A percentile compares a stretch with the other conserved stretches of the same genome.
phyloP scores from a whole-genome alignment of 2,329 filamentous ascomycete species.

The Fusarium siculi region DNA sequence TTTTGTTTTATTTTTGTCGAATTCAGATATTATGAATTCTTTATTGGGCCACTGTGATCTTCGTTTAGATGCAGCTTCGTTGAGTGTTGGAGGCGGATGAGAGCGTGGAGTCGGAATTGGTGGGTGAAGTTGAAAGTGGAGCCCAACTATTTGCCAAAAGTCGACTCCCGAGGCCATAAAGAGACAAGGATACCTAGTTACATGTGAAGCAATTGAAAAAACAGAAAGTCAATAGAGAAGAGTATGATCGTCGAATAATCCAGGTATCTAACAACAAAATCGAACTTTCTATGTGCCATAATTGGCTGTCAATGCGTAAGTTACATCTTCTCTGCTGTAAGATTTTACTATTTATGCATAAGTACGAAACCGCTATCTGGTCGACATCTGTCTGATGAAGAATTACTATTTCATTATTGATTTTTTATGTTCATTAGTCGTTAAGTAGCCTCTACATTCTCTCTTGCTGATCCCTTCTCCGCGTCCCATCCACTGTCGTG shows the following conservation, averaged over 20 bases:
- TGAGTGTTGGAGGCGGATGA: background rate
- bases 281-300: background rate
- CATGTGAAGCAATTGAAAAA: background rate
- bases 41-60: background rate
- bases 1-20: constrained; percentile 4
- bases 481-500: constrained; percentile 17
- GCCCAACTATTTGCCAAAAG: background rate
- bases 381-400: background rate
- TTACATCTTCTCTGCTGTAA: background rate
- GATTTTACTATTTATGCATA: background rate
- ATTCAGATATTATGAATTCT: rapidly evolving
- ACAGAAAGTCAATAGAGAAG: background rate
- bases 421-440: constrained; percentile 17
- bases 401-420: background rate
- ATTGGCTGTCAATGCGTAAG: background rate
- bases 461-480: constrained; percentile 16
- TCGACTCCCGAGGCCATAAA: background rate
- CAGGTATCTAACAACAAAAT: no score
- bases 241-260: background rate
- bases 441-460: constrained; percentile 1
- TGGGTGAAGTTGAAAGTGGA: constrained; percentile 39
- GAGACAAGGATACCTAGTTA: background rate
- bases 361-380: background rate
- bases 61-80: background rate
- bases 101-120: background rate